phyloP scores from a whole-genome alignment of 2,329 filamentous ascomycete species.

The Talaromyces funiculosus region DNA sequence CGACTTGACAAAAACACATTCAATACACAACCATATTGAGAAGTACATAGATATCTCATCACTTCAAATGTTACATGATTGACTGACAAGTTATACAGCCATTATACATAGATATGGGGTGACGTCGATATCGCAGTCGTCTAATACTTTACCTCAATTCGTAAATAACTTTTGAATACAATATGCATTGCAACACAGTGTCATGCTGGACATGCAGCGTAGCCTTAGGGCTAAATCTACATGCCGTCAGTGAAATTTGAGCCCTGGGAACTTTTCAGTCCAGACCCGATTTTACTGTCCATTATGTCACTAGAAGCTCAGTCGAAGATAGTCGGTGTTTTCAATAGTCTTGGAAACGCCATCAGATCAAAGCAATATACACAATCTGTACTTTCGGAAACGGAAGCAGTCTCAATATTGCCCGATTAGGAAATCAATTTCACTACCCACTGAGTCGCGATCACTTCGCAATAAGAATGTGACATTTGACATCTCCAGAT shows the following conservation, averaged over 20 bases:
- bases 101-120: neutral
- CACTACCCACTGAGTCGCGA: neutral
- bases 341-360: neutral
- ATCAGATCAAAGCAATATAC: neutral
- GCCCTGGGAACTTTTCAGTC: neutral
- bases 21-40: neutral
- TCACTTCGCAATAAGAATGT: neutral
- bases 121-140: neutral
- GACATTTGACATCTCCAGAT: no score
- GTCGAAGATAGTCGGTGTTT: neutral
- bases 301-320: neutral
- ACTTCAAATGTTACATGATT: neutral
- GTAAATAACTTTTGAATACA: neutral
- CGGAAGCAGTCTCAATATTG: neutral
- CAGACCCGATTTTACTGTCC: no score
- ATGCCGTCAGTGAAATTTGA: neutral
- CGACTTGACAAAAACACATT: no score
- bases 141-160: neutral
- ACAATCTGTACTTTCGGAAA: neutral
- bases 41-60: no score
- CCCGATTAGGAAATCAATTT: neutral
- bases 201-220: neutral
- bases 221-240: neutral
- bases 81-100: neutral
- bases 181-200: neutral